These are phyloP conservation scores for Ceratobasidium sp. DNA, from an alignment of 1,284 basidiomycete genomes.

Conservation along the genomic window DNA sequence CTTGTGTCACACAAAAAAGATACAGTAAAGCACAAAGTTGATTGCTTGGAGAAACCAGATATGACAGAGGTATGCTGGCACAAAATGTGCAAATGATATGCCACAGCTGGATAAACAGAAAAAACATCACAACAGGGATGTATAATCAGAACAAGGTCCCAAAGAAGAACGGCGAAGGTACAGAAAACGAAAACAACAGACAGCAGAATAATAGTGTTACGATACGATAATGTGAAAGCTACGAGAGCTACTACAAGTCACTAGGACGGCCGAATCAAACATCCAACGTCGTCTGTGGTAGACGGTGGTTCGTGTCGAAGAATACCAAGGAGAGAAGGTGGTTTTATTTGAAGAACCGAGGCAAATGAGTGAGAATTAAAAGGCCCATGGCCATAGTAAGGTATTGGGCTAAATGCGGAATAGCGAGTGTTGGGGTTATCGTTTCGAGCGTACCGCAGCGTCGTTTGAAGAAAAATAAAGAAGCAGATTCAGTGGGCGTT, in stretches of 20 bases:
- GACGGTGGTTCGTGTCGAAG: constrained; percentile 39
- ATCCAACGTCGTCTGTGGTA: constrained; percentile 32
- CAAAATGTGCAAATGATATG: constrained; percentile 1
- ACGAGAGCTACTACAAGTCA: constrained; percentile 35
- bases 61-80: constrained; percentile 27
- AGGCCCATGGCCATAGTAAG: constrained; percentile 28
- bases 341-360: constrained; percentile 28
- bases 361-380: constrained; percentile 41
- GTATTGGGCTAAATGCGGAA: constrained; percentile 26
- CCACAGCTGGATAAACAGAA: constrained; percentile 37
- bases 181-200: constrained; percentile 38
- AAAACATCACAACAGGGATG: constrained; percentile 35
- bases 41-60: constrained; percentile 36
- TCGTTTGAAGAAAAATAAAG: constrained; percentile 20
- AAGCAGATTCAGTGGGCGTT: constrained; percentile 36
- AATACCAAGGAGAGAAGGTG: constrained; percentile 18
- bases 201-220: constrained; percentile 44
- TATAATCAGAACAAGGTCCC: constrained; percentile 37
- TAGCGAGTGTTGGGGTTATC: constrained; percentile 39
- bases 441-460: constrained; percentile 44
- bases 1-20: constrained; percentile 9
- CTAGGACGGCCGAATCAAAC: constrained; percentile 44
- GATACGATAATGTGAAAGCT: constrained; percentile 33
- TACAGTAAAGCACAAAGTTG: constrained; percentile 36
- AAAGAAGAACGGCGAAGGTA: constrained; percentile 43